Evolutionary conservation across 768 basidiomycete genomes (phyloP).

Genomic region (Tricholoma bakamatsutake): DNA sequence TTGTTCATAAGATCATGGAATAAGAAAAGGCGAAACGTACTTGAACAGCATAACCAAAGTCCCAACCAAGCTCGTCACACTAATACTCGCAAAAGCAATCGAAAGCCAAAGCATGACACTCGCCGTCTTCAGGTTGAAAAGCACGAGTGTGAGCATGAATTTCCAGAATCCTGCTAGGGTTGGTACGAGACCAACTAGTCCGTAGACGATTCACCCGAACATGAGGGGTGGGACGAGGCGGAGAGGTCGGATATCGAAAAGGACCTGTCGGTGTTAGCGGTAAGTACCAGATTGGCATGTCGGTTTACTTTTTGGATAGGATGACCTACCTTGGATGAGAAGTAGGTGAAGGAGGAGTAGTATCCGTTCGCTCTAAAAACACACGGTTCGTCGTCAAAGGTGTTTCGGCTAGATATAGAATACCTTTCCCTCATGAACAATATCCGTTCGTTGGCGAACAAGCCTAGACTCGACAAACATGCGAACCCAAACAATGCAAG

Average conservation of each 20-base stretch:
- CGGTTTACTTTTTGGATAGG: not conserved
- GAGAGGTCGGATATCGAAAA: slow-evolving; percentile 94
- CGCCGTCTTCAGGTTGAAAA: slow-evolving; percentile 96
- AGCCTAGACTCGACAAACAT: slow-evolving; percentile 85
- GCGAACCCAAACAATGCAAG: slow-evolving; percentile 97
- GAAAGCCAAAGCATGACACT: slow-evolving; percentile 88
- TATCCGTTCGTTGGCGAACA: slow-evolving; percentile 93
- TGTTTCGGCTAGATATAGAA: too few species aligned
- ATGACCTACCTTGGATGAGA: slow-evolving; percentile 73
- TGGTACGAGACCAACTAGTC: slow-evolving; percentile 91
- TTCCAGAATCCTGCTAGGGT: slow-evolving; percentile 93
- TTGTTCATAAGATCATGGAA: too few species aligned
- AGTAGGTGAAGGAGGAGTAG: slow-evolving; percentile 96
- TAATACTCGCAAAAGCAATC: slow-evolving; percentile 79
- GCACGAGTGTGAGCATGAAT: slow-evolving; percentile 90
- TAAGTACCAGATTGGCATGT: not conserved
- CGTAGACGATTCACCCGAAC: slow-evolving; percentile 94
- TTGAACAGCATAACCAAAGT: slow-evolving; percentile 98
- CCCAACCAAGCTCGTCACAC: slow-evolving; percentile 90
- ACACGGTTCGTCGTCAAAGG: not conserved
- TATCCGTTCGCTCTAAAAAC: slow-evolving; percentile 84
- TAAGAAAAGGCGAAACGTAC: slow-evolving; percentile 41
- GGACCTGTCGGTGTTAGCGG: slow-evolving; percentile 42
- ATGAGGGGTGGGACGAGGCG: slow-evolving; percentile 93
- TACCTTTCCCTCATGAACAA: slow-evolving; percentile 98